Evolutionary conservation across 768 basidiomycete species (phyloP).

Genomic region (Chalciporus sphaerocephalus): DNA sequence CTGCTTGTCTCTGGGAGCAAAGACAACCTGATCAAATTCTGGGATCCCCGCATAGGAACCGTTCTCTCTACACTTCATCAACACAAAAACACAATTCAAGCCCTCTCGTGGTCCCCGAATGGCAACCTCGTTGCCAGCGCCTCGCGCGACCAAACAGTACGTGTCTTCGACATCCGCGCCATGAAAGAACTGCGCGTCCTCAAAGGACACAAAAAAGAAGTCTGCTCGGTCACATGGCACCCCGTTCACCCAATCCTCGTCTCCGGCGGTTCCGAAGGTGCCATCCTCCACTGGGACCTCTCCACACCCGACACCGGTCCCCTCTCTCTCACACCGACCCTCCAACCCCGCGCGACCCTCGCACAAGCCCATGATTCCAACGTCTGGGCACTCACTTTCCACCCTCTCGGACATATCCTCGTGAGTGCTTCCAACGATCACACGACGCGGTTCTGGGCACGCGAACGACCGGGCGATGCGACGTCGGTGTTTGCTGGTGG

Average conservation of each 20-base stretch:
- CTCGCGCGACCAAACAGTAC: conserved; percentile 89
- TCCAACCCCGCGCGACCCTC: conserved; percentile 73
- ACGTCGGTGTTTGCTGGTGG: conserved; percentile 74
- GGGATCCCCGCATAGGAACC: conserved; percentile 94
- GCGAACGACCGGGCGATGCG: conserved; percentile 83
- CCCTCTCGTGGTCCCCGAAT: conserved; percentile 88
- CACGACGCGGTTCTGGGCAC: conserved; percentile 97
- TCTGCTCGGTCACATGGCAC: conserved; percentile 96
- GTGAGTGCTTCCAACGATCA: conserved; percentile 96
- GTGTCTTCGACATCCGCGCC: conserved; percentile 95
- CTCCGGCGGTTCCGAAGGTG: conserved; percentile 91
- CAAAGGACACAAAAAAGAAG: conserved; percentile 97
- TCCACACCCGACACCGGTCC: conserved; percentile 49
- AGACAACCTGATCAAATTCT: conserved; percentile 98
- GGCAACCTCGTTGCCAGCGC: conserved; percentile 93
- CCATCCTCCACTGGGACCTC: conserved; percentile 93
- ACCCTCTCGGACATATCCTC: conserved; percentile 93
- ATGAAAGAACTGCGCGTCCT: conserved; percentile 93
- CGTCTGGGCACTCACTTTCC: conserved; percentile 93
- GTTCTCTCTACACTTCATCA: conserved; percentile 88
- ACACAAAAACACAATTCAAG: conserved; percentile 96
- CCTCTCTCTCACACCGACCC: conserved; percentile 33
- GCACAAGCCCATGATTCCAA: conserved; percentile 98
- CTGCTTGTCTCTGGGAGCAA: conserved; percentile 93
- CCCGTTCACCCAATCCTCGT: conserved; percentile 89